phyloP scores from a whole-genome alignment of 257 asterid genomes.

The Verbena officinalis region DNA sequence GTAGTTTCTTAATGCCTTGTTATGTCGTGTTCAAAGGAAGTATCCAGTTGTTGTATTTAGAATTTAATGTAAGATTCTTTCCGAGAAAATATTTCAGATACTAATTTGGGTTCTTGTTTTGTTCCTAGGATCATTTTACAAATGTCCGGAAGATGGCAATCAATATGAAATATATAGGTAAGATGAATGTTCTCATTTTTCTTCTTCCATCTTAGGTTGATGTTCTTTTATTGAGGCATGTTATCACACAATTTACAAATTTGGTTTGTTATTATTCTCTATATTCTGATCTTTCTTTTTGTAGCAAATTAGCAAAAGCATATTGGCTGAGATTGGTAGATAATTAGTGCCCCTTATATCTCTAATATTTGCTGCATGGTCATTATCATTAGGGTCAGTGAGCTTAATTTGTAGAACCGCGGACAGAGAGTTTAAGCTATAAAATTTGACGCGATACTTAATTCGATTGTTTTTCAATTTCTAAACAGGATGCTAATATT shows the following conservation, averaged over 20 bases:
- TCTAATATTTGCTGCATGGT: not conserved
- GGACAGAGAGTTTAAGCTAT: not conserved
- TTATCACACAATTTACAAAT: conserved; percentile 2
- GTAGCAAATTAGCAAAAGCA: not conserved
- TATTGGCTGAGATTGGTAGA: conserved; percentile 12
- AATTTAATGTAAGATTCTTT: conserved; percentile 20
- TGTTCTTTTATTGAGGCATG: conserved; percentile 1
- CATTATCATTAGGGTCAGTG: not conserved
- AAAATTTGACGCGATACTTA: not conserved
- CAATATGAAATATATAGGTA: conserved; percentile 94
- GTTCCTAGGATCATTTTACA: conserved; percentile 85
- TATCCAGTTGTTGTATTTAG: not conserved
- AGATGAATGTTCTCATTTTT: conserved; percentile 2
- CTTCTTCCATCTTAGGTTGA: not conserved
- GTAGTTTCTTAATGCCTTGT: conserved; percentile 5
- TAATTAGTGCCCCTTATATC: not conserved
- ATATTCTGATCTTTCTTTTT: conserved; percentile 5
- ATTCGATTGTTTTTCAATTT: not conserved
- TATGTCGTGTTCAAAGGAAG: conserved; percentile 6
- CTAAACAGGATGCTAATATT: not conserved
- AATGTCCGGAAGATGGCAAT: conserved; percentile 64
- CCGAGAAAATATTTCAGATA: not conserved
- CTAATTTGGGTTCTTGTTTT: conserved; percentile 27
- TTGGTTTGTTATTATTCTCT: not conserved
- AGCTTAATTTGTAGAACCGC: not conserved